Evolutionary conservation across 2,329 filamentous ascomycete genomes (phyloP).

Genomic region (Macrophomina tecta): DNA sequence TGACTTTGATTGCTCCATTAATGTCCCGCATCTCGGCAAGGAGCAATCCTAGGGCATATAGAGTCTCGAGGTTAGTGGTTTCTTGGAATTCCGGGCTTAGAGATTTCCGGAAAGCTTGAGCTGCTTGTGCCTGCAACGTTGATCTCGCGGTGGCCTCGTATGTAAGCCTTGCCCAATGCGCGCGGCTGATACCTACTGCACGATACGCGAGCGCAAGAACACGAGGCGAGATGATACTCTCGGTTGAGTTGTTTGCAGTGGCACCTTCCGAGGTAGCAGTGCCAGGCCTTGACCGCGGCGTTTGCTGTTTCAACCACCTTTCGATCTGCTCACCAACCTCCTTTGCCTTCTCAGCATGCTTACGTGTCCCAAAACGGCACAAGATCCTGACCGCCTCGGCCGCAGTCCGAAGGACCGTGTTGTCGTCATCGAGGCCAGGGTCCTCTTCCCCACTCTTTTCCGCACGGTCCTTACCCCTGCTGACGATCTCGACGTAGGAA

Average conservation of each 20-base stretch:
- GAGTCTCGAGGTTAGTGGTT: conserved; percentile 72
- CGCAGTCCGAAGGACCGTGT: conserved; percentile 76
- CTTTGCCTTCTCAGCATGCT: conserved; percentile 79
- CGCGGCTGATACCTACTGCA: conserved; percentile 83
- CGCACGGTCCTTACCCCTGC: conserved; percentile 81
- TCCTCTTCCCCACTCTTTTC: conserved; percentile 75
- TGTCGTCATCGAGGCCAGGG: conserved; percentile 77
- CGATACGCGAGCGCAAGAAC: conserved; percentile 73
- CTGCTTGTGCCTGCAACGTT: conserved; percentile 77
- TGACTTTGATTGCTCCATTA: conserved; percentile 77
- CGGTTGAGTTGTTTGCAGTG: conserved; percentile 38
- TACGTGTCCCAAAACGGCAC: conserved; percentile 77
- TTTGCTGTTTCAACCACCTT: conserved; percentile 71
- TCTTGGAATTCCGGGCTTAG: conserved; percentile 70
- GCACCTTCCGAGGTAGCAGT: conserved; percentile 35
- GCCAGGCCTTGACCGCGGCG: conserved; percentile 34
- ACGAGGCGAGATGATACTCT: conserved; percentile 59
- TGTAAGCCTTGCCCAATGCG: conserved; percentile 85
- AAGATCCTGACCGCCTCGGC: conserved; percentile 80
- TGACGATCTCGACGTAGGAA: conserved; percentile 88
- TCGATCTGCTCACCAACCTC: conserved; percentile 74
- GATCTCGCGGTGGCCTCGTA: conserved; percentile 74
- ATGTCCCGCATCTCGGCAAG: conserved; percentile 86
- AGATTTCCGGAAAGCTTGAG: conserved; percentile 75
- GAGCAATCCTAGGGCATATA: conserved; percentile 83